Evolutionary conservation across 2,329 filamentous ascomycete species (phyloP).

Genomic region (Colletotrichum coccodes): DNA sequence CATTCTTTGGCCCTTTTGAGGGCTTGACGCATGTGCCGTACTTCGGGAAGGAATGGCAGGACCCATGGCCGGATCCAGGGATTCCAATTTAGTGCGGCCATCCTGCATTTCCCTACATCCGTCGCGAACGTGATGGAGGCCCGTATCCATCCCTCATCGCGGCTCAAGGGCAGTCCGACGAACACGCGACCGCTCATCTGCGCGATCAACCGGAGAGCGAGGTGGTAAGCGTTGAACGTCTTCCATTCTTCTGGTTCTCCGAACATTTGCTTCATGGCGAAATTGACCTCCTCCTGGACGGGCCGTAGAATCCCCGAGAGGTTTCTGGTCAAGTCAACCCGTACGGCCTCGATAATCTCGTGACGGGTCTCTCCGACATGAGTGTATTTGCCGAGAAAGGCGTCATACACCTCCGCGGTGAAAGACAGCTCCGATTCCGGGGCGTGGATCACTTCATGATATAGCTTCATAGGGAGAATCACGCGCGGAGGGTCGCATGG

Average conservation of each 20-base stretch:
- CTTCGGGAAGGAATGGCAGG: conserved; percentile 11
- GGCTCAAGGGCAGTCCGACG: conserved; percentile 41
- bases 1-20: conserved; percentile 8
- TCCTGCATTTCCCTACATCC: conserved; percentile 21
- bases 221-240: conserved; percentile 34
- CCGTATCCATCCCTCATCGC: conserved; percentile 41
- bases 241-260: conserved; percentile 32
- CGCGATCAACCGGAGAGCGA: conserved; percentile 39
- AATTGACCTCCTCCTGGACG: conserved; percentile 27
- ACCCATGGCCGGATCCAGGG: conserved; percentile 16
- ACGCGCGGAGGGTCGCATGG: conserved; percentile 21
- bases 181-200: conserved; percentile 42
- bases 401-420: conserved; percentile 27
- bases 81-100: conserved; percentile 12
- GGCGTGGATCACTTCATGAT: conserved; percentile 26
- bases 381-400: conserved; percentile 32
- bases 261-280: conserved; percentile 11
- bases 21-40: conserved; percentile 4
- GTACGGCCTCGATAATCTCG: conserved; percentile 13
- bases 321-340: conserved; percentile 22
- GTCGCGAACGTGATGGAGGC: conserved; percentile 40
- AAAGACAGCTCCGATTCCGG: conserved; percentile 20
- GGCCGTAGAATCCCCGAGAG: conserved; percentile 5
- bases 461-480: conserved; percentile 24
- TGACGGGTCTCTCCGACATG: conserved; percentile 22